Percentiles rank a stretch among this genome's conserved stretches.
These are phyloP conservation scores for Protomyces arabidopsidicola DNA, from an alignment of 1,139 yeast species.

Conservation along the genomic window DNA sequence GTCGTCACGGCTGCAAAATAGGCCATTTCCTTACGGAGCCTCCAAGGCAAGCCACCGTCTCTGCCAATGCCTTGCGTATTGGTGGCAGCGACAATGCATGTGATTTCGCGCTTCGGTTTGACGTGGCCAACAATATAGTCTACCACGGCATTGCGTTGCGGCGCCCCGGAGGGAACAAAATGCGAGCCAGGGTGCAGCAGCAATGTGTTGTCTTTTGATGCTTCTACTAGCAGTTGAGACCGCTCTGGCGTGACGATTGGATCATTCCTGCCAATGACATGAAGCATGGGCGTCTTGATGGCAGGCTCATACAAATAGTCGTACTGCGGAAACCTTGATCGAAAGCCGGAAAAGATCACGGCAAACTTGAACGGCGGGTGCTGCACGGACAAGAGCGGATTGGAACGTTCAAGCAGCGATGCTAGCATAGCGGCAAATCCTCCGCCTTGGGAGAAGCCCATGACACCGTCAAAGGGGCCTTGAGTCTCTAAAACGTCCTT, in stretches of 20 bases:
- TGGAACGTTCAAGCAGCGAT: conserved; percentile 25
- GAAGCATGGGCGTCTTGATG: conserved; percentile 58
- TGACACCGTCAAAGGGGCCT: conserved; percentile 84
- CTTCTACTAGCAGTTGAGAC: conserved; percentile 54
- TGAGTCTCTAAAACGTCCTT: conserved; percentile 52
- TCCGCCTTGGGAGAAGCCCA: conserved; percentile 94
- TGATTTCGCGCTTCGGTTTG: conserved; percentile 25
- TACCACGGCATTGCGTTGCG: conserved; percentile 10
- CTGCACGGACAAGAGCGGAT: conserved; percentile 30
- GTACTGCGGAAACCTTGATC: conserved; percentile 52
- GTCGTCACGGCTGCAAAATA: conserved; percentile 75
- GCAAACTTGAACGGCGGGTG: conserved; percentile 61
- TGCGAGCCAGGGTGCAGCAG: conserved; percentile 81
- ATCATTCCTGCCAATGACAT: conserved; percentile 80
- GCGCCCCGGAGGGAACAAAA: conserved; percentile 54
- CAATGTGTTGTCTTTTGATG: conserved; percentile 46
- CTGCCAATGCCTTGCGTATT: conserved; percentile 82
- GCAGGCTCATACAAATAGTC: conserved; percentile 46
- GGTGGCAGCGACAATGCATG: conserved; percentile 69
- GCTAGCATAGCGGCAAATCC: conserved; percentile 54
- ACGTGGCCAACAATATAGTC: conserved; percentile 27
- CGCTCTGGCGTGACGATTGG: conserved; percentile 80
- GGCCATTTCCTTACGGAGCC: conserved; percentile 73
- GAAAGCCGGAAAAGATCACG: conserved; percentile 73
- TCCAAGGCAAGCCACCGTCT: conserved; percentile 84